Percentiles rank a stretch among this genome's conserved stretches.
phyloP scores from a whole-genome alignment of 2,329 filamentous ascomycete genomes.

The Stenocarpella maydis region DNA sequence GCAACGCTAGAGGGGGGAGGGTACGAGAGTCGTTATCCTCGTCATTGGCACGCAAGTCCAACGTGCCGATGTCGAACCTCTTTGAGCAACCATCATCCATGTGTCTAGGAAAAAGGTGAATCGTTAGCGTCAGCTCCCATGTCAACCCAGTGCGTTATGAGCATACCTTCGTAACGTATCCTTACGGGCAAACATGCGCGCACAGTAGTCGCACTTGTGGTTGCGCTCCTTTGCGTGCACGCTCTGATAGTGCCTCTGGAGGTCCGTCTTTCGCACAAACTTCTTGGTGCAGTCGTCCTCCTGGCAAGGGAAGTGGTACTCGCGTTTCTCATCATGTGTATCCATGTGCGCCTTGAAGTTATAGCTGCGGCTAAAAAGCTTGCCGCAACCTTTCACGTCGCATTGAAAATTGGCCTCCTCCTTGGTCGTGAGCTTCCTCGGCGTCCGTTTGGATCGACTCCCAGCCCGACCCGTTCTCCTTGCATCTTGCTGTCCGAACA shows the following conservation, averaged over 20 bases:
- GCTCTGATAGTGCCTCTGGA: constrained; percentile 68
- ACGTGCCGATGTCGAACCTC: constrained; percentile 65
- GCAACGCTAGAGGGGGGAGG: constrained; percentile 43
- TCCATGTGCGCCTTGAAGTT: constrained; percentile 89
- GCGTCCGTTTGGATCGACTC: constrained; percentile 46
- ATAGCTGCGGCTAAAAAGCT: constrained; percentile 82
- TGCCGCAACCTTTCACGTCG: constrained; percentile 73
- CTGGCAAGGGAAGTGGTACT: constrained; percentile 75
- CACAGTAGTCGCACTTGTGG: constrained; percentile 75
- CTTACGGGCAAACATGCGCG: constrained; percentile 77
- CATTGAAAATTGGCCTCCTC: constrained; percentile 79
- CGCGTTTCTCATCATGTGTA: constrained; percentile 78
- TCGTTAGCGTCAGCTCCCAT: background rate
- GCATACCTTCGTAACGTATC: constrained; percentile 80
- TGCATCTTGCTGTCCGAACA: constrained; percentile 38
- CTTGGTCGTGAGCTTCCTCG: constrained; percentile 66
- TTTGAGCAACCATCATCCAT: constrained; percentile 80
- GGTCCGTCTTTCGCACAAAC: constrained; percentile 85
- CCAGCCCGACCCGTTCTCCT: constrained; percentile 41
- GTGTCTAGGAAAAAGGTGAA: constrained; percentile 59
- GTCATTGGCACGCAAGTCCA: constrained; percentile 53
- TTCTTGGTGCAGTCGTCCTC: constrained; percentile 72
- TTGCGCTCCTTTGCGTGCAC: constrained; percentile 79
- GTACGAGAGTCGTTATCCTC: constrained; percentile 38
- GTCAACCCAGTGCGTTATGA: background rate